Conservation (phyloP, 345 rosid species). For the Rhodamnia rubescens region DNA sequence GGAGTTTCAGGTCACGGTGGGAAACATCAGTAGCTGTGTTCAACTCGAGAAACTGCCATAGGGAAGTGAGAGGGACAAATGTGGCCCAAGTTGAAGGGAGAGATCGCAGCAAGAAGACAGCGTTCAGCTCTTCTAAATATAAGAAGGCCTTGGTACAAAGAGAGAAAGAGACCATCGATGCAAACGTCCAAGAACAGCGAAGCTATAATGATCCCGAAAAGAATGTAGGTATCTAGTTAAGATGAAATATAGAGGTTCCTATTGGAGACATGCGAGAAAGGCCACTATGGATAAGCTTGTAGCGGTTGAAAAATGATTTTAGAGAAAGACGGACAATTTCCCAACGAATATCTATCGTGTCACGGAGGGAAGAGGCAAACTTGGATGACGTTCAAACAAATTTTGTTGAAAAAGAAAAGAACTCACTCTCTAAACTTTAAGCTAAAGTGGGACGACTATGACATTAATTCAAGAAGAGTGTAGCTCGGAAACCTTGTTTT, state of each 20-base stretch:
- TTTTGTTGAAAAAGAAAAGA: neutral
- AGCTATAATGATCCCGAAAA: neutral
- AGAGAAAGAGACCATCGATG: neutral
- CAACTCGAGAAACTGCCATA: neutral
- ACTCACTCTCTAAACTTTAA: neutral
- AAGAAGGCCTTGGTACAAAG: neutral
- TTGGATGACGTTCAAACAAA: neutral
- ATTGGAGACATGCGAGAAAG: neutral
- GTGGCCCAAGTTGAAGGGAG: neutral
- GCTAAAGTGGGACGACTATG: neutral
- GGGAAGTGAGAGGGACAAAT: neutral
- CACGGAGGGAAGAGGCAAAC: neutral
- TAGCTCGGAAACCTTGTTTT: neutral
- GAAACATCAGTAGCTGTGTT: neutral
- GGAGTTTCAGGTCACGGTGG: neutral
- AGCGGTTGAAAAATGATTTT: neutral
- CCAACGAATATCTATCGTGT: neutral
- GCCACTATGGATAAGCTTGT: neutral
- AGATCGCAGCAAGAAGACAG: neutral
- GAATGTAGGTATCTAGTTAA: neutral
- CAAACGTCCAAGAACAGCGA: neutral
- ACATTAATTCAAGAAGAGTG: neutral
- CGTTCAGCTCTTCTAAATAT: neutral
- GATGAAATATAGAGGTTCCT: neutral
- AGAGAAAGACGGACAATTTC: neutral